These are phyloP conservation scores for Talaromyces pinophilus DNA, from an alignment of 2,329 filamentous ascomycete species.

Conservation along the genomic window DNA sequence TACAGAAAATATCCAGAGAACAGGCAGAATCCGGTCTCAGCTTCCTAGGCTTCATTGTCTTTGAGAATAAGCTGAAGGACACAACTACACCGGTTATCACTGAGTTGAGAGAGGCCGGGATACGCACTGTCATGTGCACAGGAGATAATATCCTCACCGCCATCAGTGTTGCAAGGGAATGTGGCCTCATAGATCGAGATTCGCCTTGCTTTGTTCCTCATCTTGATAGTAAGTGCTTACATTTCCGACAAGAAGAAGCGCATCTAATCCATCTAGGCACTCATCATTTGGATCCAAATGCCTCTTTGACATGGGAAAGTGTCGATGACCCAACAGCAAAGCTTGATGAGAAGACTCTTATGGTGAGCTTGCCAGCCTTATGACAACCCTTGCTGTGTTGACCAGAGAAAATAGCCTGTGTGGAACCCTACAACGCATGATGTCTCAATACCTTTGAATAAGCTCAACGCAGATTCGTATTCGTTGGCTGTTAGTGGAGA, in stretches of 20 bases:
- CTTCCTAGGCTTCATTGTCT: constrained; percentile 95
- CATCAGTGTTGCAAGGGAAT: constrained; percentile 91
- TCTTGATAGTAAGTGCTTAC: constrained; percentile 65
- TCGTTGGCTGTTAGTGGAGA: constrained; percentile 88
- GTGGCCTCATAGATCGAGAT: constrained; percentile 74
- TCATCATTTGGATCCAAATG: constrained; percentile 64
- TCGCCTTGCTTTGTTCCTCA: constrained; percentile 92
- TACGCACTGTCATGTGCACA: constrained; percentile 92
- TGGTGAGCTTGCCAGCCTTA: constrained; percentile 48
- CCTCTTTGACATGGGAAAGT: constrained; percentile 83
- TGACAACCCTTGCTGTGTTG: not conserved
- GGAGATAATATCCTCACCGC: constrained; percentile 97
- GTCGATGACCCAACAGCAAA: constrained; percentile 81
- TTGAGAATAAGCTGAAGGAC: constrained; percentile 96
- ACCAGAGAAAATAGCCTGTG: constrained; percentile 58
- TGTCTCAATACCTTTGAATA: constrained; percentile 80
- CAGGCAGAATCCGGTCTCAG: constrained; percentile 82
- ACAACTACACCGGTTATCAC: constrained; percentile 78
- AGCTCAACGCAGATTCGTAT: constrained; percentile 79
- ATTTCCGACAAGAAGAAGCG: not conserved
- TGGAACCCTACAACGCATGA: constrained; percentile 71
- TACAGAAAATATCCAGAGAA: constrained; percentile 86
- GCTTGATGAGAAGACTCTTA: constrained; percentile 76
- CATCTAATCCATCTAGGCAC: constrained; percentile 23
- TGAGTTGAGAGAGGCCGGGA: constrained; percentile 79